These are phyloP conservation scores for Carex kokanica DNA, from an alignment of 176 grass and related monocot genomes.

Conservation along the genomic window DNA sequence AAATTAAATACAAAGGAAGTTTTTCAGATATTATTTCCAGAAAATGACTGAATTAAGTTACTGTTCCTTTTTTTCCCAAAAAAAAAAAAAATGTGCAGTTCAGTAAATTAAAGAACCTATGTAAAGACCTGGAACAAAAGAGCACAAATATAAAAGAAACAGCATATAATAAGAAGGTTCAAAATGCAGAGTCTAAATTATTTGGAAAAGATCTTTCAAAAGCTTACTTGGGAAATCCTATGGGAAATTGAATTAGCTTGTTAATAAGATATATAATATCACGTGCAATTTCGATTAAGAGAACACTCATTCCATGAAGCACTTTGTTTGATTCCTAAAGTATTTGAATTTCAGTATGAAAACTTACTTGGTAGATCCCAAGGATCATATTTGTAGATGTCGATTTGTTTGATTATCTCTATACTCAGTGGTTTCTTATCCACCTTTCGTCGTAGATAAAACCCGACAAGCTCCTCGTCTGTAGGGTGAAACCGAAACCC, in stretches of 20 bases:
- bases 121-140: background rate
- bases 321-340: background rate
- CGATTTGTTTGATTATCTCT: constrained; percentile 52
- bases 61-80: background rate
- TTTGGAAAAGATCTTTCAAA: background rate
- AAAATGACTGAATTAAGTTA: background rate
- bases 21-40: background rate
- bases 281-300: background rate
- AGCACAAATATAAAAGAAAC: background rate
- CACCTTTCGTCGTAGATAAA: constrained; percentile 51
- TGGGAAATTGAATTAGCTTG: background rate
- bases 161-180: background rate
- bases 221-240: background rate
- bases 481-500: constrained; percentile 68
- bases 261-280: background rate
- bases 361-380: constrained; percentile 70
- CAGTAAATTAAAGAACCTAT: background rate
- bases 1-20: background rate
- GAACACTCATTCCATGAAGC: too few species aligned
- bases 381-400: constrained; percentile 64
- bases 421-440: constrained; percentile 46
- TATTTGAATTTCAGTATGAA: background rate
- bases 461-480: constrained; percentile 47
- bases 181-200: background rate
- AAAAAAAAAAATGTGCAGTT: background rate